Evolutionary conservation across 129 eudicot genomes (phyloP), one percentile per base, ranked within the genome.

Genomic region (Scalesia atractyloides): DNA sequence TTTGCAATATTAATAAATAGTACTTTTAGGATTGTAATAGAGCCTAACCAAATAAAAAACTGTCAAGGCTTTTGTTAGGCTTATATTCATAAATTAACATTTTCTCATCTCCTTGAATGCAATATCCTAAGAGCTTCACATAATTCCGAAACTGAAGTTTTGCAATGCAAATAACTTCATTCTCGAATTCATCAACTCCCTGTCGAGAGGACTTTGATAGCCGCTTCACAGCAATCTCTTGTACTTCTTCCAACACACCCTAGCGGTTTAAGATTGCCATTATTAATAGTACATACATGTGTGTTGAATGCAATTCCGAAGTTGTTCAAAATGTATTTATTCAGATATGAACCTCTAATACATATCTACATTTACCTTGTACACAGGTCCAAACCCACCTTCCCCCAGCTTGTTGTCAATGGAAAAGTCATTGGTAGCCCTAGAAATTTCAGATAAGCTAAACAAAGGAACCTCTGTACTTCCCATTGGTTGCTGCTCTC

Each of bases 201-300:
- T 89, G 96, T 6, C 61, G 44, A 26, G 96, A 89, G 1, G 43
- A 65, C 46, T 72, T 75, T n/a, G 96, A 89, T 16, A 86, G 84
- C 68, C 89, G 74, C 52, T 89, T 89, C 56, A 89, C 96, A 50
- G 92, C 92, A 61, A 89, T 82, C 67, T 90, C 86, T 16, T 83
- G 79, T 22, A 87, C 96, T n/a, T 78, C 68, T 49, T 78, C 68
- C 46, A 89, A 61, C 56, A 57, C 57, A 39, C 96, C 91, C 96
- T 89, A 82, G 19, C 3, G 12, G 5, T 13, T 60, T 9, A 44
- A 60, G 69, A 56, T 54, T 48, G 44, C 36, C 64, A 74, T 36
- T 54, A 26, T 37, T 47, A 11, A 12, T 20, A 54, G 30, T 18
- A 13, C 66, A 73, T 33, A 11, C 4, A 62, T 16, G 7, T 61